These are phyloP conservation scores for Plectosphaerella cucumerina DNA, from an alignment of 2,329 filamentous ascomycete species.

Conservation along the genomic window DNA sequence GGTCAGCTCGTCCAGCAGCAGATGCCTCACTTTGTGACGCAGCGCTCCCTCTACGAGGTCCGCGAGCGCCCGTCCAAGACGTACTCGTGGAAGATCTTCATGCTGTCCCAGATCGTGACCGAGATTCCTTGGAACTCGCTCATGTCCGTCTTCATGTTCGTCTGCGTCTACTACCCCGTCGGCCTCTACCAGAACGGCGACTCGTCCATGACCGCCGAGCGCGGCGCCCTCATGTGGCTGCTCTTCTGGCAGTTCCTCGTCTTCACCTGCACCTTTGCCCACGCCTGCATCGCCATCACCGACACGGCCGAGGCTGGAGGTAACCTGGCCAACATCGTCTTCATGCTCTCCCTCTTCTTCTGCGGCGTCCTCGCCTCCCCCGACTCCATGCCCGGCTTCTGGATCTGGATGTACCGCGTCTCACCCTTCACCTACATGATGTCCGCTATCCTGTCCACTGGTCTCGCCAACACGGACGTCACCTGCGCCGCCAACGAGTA, in stretches of 20 bases:
- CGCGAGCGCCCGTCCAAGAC: slow-evolving; percentile 66
- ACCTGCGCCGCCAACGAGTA: not conserved
- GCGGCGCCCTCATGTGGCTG: slow-evolving; percentile 62
- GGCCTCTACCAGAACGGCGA: slow-evolving; percentile 59
- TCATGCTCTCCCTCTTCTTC: slow-evolving; percentile 62
- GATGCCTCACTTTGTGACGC: slow-evolving; percentile 68
- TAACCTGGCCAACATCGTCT: slow-evolving; percentile 62
- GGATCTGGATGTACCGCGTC: slow-evolving; percentile 69
- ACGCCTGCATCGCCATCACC: slow-evolving; percentile 60
- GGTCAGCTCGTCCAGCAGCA: slow-evolving; percentile 60
- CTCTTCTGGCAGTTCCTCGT: slow-evolving; percentile 62
- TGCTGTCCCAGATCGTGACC: slow-evolving; percentile 62
- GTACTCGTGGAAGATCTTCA: slow-evolving; percentile 63
- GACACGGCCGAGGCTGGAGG: slow-evolving; percentile 62
- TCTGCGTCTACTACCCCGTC: slow-evolving; percentile 67
- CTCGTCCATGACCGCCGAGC: slow-evolving; percentile 45
- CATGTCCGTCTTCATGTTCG: slow-evolving; percentile 57
- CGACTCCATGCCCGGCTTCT: slow-evolving; percentile 58
- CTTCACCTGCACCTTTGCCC: slow-evolving; percentile 63
- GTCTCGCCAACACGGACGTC: slow-evolving; percentile 10
- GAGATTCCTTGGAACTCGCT: slow-evolving; percentile 68
- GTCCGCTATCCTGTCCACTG: slow-evolving; percentile 18
- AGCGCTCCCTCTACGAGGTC: slow-evolving; percentile 65
- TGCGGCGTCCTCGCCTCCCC: slow-evolving; percentile 60
- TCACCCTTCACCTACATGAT: slow-evolving; percentile 46